Base-by-base conservation (phyloP, 306 rosid species). In the Lithocarpus polystachyus region DNA sequence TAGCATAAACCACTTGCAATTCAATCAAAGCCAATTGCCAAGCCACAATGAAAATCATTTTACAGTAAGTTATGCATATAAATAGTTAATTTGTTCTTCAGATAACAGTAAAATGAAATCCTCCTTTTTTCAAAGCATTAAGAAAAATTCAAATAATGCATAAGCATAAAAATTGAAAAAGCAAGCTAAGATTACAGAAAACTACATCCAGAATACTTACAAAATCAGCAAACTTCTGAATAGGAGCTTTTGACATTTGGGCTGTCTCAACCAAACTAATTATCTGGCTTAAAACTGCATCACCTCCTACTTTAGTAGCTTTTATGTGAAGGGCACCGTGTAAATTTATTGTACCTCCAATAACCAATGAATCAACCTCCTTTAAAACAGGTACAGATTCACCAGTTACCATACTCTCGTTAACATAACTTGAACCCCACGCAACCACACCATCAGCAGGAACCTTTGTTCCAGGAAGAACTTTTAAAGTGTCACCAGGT, bases 241-340 rank as follows among this genome's bases (percentile, higher is more conserved):
- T 96, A 37, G 98, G 99, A 68, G 99, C 99, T 84, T 96, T 96
- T 64, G 98, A 91, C 99, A 96, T 96, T 83, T 96, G 99, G 28
- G 99, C 99, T 26, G 93, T 88, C 93, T 96, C 99, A 59, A 96
- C 99, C 89, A 96, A 87, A 87, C 89, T 93, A 84, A 96, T 93
- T 79, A 96, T 96, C 92, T 96, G 98, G 86, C 89, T 93, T 86
- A 96, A 83, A 76, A 96, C 91, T 72, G 99, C 86, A 83, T 96
- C 94, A n/a, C 96, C 86, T 67, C 99, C 99, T 62, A 96, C 94
- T 90, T 91, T 96, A 64, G 92, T 91, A 72, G 97, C 93, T 83
- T 78, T 81, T 57, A 91, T 59, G 76, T 93, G 94, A 83, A 96
- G 96, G 77, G 76, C 90, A 13, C 99, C 99, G 68, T 96, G 98